Evolutionary conservation across 768 basidiomycete species (phyloP).

Genomic region (Podaxis mareebaensis): DNA sequence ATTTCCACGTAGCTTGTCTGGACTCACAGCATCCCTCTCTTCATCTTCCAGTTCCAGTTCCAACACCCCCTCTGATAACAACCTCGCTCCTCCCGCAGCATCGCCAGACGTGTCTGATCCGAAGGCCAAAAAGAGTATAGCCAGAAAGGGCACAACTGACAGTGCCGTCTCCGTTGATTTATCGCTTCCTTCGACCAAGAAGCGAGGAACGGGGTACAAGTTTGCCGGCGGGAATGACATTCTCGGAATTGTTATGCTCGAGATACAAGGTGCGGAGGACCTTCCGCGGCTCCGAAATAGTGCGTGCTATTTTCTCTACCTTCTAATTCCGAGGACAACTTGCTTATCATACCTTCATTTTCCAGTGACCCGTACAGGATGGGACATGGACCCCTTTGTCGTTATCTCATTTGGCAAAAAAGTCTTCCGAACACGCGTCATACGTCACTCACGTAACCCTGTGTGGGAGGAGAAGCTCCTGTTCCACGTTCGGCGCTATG

Average conservation of each 20-base stretch:
- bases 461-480: slow-evolving; percentile 94
- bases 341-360: neutral
- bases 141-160: slow-evolving; percentile 14
- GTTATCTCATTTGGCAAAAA: slow-evolving; percentile 97
- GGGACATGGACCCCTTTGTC: slow-evolving; percentile 98
- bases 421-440: slow-evolving; percentile 89
- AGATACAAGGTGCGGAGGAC: slow-evolving; percentile 82
- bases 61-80: neutral
- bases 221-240: slow-evolving; percentile 78
- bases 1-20: slow-evolving; percentile 20
- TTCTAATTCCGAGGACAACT: neutral
- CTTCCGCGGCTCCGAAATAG: slow-evolving; percentile 86
- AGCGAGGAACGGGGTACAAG: slow-evolving; percentile 40
- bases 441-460: slow-evolving; percentile 82
- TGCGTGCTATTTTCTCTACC: slow-evolving; percentile 38
- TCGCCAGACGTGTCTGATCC: neutral
- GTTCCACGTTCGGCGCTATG: slow-evolving; percentile 91
- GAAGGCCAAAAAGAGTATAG: slow-evolving; percentile 5
- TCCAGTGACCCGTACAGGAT: slow-evolving; percentile 80
- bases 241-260: slow-evolving; percentile 92
- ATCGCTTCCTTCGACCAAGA: slow-evolving; percentile 21
- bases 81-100: neutral
- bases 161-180: neutral
- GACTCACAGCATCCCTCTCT: slow-evolving; percentile 16
- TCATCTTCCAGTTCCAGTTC: slow-evolving; percentile 1